Base-by-base conservation (phyloP, 257 asterid genomes). In the Leptodermis oblonga region DNA sequence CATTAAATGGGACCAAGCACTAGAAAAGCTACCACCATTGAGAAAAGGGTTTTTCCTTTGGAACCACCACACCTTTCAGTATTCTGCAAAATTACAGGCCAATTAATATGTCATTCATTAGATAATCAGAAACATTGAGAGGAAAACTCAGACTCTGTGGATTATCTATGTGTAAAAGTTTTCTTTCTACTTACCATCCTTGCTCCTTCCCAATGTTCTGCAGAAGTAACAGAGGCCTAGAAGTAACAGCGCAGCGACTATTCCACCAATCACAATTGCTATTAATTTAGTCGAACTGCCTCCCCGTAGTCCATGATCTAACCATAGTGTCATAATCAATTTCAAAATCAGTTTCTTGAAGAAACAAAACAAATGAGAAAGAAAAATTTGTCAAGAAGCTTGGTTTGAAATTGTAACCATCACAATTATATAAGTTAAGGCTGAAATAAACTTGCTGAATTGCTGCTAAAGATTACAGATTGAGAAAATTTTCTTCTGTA, bases 191-290 rank as follows among this genome's bases (percentile, higher is more conserved):
- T 73, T 81, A 87, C 95, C 90, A 67, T 90, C 85, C 49, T 75
- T 80, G 51, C 76, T 85, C 82, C 77, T 83, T 30, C 86, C 84
- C 74, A 77, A 68, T 13, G 91, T 82, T 52, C 43, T 68, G 33
- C 80, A 22, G 59, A 76, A 80, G 28, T 71, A 82, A 54, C 81
- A 86, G 12, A 86, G 42, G 28, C 77, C 86, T 61, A 71, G 39
- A 73, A 76, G 86, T 8, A 82, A 1, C 39, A 77, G 7, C 15
- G 76, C 26, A 55, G 81, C 80, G 70, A 65, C 79, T 62, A 87
- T 68, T 15, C 90, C 94, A 20, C 95, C 95, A 31, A 82, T 69
- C 31, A 70, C 81, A 53, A 87, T 82, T 28, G 91, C 96, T 7
- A 75, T 66, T 69, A 82, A 26, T 77, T 83, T 87, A 2, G 65